Percentiles rank a stretch among this genome's conserved stretches.
Conservation (phyloP, 2,329 filamentous ascomycete species). For the Pleochaeta shiraiana region DNA sequence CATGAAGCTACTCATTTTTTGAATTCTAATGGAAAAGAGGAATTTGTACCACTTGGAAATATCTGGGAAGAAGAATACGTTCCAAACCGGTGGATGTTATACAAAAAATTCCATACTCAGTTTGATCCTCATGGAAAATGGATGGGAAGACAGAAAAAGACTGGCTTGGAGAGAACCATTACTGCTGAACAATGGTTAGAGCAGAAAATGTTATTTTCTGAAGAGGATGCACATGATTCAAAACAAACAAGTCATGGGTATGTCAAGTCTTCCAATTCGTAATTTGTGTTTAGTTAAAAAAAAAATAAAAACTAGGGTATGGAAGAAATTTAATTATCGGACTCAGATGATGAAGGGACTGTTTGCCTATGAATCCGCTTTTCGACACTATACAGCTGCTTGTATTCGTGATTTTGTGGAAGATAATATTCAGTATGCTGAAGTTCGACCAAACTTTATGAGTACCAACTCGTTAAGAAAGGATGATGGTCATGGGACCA, state of each 20-base stretch:
- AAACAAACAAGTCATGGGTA: constrained; percentile 30
- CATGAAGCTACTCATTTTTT: constrained; percentile 14
- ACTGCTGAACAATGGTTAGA: constrained; percentile 31
- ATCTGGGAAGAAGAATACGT: constrained; percentile 30
- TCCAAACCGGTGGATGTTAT: constrained; percentile 25
- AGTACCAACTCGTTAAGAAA: constrained; percentile 35
- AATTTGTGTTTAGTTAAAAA: constrained; percentile 5
- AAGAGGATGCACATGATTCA: constrained; percentile 33
- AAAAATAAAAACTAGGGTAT: constrained; percentile 23
- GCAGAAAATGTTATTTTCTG: constrained; percentile 38
- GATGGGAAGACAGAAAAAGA: constrained; percentile 9
- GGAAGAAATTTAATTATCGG: constrained; percentile 42
- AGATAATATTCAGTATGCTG: constrained; percentile 49
- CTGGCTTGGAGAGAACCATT: constrained; percentile 11
- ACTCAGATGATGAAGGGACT: constrained; percentile 54
- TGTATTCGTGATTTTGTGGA: constrained; percentile 38
- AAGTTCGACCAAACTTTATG: constrained; percentile 49
- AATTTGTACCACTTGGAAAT: constrained; percentile 17
- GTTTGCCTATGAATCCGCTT: constrained; percentile 43
- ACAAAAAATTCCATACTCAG: constrained; percentile 21
- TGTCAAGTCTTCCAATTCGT: constrained; percentile 10
- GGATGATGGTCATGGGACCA: constrained; percentile 29
- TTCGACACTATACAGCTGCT: constrained; percentile 33
- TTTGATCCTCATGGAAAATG: constrained; percentile 19
- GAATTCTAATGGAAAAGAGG: constrained; percentile 10